Evolutionary conservation across 257 asterid genomes (phyloP).

Genomic region (Rehmannia glutinosa): DNA sequence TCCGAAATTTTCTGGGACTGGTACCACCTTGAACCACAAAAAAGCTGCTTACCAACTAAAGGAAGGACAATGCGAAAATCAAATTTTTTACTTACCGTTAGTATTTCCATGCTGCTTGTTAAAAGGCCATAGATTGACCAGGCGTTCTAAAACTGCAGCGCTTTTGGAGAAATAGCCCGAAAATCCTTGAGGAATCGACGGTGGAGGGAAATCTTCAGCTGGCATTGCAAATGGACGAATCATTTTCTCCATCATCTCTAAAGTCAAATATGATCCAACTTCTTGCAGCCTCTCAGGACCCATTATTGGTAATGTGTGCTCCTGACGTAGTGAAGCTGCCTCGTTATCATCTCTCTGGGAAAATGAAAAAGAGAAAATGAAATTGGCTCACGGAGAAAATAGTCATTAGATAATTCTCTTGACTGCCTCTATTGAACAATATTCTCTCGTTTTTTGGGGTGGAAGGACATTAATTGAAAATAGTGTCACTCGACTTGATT

Average conservation of each 20-base stretch:
- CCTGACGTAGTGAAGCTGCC: constrained; percentile 80
- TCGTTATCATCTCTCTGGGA: constrained; percentile 62
- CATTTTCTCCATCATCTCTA: constrained; percentile 89
- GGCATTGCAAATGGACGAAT: constrained; percentile 94
- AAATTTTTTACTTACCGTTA: constrained; percentile 40
- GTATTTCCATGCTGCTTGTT: constrained; percentile 77
- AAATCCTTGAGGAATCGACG: constrained; percentile 84
- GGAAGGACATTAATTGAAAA: no score
- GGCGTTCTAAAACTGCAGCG: constrained; percentile 84
- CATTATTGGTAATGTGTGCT: constrained; percentile 96
- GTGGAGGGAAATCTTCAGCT: constrained; percentile 98
- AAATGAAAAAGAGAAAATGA: not conserved
- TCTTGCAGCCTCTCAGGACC: constrained; percentile 99
- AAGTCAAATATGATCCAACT: constrained; percentile 64
- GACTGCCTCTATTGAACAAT: no score
- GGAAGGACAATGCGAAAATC: not conserved
- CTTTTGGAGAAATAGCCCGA: constrained; percentile 95
- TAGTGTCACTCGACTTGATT: no score
- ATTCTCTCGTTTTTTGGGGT: no score
- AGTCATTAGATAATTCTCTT: no score
- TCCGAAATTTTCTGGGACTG: not conserved
- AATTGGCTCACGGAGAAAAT: not conserved
- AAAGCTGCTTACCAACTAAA: not conserved
- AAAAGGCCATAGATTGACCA: constrained; percentile 93
- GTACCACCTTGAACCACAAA: constrained; percentile 11